Evolutionary conservation across 345 rosid species (phyloP).

Genomic region (Melastoma malabathricum): DNA sequence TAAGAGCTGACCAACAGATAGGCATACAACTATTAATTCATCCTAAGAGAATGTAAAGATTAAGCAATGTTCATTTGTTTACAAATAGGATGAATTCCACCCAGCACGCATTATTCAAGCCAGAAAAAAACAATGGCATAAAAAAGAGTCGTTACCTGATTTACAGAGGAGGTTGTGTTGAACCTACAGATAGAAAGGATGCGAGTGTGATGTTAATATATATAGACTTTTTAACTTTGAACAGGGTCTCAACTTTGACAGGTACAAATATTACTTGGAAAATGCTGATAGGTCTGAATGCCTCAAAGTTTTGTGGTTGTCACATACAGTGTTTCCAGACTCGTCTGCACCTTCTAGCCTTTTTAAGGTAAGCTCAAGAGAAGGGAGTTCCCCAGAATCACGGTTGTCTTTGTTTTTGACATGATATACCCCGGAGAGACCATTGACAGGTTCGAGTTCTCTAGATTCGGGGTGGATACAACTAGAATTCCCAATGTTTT

Average conservation of each 20-base stretch:
- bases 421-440: slow-evolving; percentile 20
- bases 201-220: neutral
- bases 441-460: slow-evolving; percentile 14
- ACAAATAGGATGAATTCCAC: neutral
- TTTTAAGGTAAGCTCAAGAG: slow-evolving; percentile 31
- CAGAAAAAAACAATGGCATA: neutral
- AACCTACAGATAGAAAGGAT: slow-evolving; percentile 27
- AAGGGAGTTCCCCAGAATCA: slow-evolving; percentile 26
- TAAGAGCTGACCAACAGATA: neutral
- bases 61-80: too few species aligned
- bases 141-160: slow-evolving; percentile 28
- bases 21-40: neutral
- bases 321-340: slow-evolving; percentile 16
- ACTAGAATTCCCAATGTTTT: slow-evolving; percentile 8
- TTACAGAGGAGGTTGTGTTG: slow-evolving; percentile 38
- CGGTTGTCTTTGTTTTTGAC: slow-evolving; percentile 19
- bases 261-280: slow-evolving; percentile 40
- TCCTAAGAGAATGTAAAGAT: too few species aligned
- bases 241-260: slow-evolving; percentile 1
- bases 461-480: slow-evolving; percentile 17
- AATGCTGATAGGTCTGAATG: slow-evolving; percentile 64
- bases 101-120: neutral
- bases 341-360: slow-evolving; percentile 26
- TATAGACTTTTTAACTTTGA: slow-evolving; percentile 6
- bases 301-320: slow-evolving; percentile 38